Percentiles rank a stretch among this genome's conserved stretches.
phyloP scores from a whole-genome alignment of 495 filamentous ascomycete genomes.

The Cercophora newfieldiana region DNA sequence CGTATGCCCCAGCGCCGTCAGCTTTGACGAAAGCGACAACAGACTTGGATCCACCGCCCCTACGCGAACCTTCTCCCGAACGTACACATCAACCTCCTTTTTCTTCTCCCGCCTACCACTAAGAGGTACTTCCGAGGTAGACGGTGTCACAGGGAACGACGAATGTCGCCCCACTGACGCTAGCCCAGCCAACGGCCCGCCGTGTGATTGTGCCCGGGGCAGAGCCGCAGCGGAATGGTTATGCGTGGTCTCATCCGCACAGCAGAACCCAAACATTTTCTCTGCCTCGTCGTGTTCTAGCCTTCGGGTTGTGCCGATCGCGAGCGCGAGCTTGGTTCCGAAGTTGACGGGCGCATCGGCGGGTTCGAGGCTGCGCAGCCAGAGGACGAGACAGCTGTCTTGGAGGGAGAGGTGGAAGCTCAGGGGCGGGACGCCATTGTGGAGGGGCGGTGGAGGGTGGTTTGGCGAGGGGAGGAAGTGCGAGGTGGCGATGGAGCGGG shows the following conservation, averaged over 20 bases:
- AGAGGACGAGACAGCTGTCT: slow-evolving; percentile 74
- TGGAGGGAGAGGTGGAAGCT: slow-evolving; percentile 75
- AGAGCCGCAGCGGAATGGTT: not conserved
- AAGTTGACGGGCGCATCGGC: slow-evolving; percentile 50
- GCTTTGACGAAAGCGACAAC: slow-evolving; percentile 82
- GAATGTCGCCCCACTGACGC: slow-evolving; percentile 3
- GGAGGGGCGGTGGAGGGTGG: slow-evolving; percentile 19
- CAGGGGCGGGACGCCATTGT: slow-evolving; percentile 53
- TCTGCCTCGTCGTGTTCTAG: slow-evolving; percentile 82
- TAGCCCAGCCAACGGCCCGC: slow-evolving; percentile 9
- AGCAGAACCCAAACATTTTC: slow-evolving; percentile 58
- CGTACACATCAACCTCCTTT: slow-evolving; percentile 63
- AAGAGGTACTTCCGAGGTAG: not conserved
- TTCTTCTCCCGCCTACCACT: not conserved
- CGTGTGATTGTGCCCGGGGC: not conserved
- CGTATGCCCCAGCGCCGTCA: slow-evolving; percentile 76
- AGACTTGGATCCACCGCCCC: slow-evolving; percentile 90
- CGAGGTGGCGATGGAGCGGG: slow-evolving; percentile 35
- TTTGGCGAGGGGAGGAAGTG: slow-evolving; percentile 46
- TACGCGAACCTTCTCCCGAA: slow-evolving; percentile 85
- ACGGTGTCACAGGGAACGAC: slow-evolving; percentile 1
- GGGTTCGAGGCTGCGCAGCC: slow-evolving; percentile 75
- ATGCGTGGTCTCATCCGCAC: slow-evolving; percentile 3
- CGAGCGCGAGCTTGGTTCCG: slow-evolving; percentile 52
- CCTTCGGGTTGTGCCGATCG: slow-evolving; percentile 58